Conservation (phyloP, 495 filamentous ascomycete genomes). For the Penicillium turbatum region DNA sequence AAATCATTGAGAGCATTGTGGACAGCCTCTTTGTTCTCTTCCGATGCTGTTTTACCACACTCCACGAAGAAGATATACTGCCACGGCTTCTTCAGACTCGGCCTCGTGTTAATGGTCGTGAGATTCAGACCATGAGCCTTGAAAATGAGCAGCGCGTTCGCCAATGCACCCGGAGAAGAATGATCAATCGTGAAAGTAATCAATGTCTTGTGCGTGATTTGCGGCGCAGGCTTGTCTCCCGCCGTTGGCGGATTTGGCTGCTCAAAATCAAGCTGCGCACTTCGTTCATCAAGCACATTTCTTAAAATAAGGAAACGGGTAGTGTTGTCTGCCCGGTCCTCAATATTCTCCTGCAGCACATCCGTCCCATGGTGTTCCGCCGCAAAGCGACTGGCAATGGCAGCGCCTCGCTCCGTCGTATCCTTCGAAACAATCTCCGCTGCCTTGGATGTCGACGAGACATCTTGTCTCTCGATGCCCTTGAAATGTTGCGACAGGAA, state of each 20-base stretch:
- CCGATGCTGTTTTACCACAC: constrained; percentile 54
- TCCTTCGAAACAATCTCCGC: constrained; percentile 70
- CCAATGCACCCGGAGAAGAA: constrained; percentile 70
- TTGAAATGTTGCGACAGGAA: constrained; percentile 65
- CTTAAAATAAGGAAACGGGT: constrained; percentile 82
- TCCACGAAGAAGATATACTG: constrained; percentile 95
- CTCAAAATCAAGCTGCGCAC: constrained; percentile 20
- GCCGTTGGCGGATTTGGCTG: constrained; percentile 7
- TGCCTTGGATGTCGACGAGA: constrained; percentile 78
- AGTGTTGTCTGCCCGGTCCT: constrained; percentile 79
- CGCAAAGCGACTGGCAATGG: constrained; percentile 71
- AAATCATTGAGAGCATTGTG: constrained; percentile 26
- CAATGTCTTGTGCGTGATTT: constrained; percentile 59
- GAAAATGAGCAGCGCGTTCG: constrained; percentile 76
- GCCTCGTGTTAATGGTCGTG: constrained; percentile 84
- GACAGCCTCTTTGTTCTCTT: constrained; percentile 28
- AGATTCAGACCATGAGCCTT: constrained; percentile 68
- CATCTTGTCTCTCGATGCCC: constrained; percentile 72
- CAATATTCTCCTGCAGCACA: constrained; percentile 67
- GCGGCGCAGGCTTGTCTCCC: constrained; percentile 9
- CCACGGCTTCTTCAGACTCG: constrained; percentile 71
- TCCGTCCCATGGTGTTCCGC: constrained; percentile 62
- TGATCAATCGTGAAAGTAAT: constrained; percentile 81
- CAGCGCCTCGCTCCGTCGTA: constrained; percentile 55
- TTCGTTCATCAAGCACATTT: constrained; percentile 35